Evolutionary conservation across 345 rosid species (phyloP), one percentile per base, ranked within the genome.

Genomic region (Laguncularia racemosa): DNA sequence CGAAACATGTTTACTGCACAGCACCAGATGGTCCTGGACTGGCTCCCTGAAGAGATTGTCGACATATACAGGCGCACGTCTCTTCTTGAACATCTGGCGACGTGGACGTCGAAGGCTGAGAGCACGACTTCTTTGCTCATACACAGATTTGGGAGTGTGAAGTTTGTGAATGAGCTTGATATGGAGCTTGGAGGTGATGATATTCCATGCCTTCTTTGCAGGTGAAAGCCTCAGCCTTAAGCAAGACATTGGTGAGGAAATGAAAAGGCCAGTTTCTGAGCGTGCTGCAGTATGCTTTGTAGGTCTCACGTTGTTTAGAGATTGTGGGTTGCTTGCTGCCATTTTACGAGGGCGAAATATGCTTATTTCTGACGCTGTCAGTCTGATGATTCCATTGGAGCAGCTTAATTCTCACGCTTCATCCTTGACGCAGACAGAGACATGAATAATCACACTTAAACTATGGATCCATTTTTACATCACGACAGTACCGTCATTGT

Each of bases 121-220:
- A 47, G 50, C 16, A 6, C 16, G 50, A 16, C 18, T 14, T 14
- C 18, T 11, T 6, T 33, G 16, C 5, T 44, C 73, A 61, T 75
- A 71, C 59, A 63, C 57, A 13, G 78, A 46, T 63, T 59, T 81
- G 68, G 81, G 64, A 14, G 64, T 62, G 20, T 57, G 71, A 49
- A 79, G 73, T 54, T 74, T 84, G 38, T 26, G 78, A 9, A 33
- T 33, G 14, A 84, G 80, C 46, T 69, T 79, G 58, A 26, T 66
- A 51, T 76, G 75, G 11, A 85, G 57, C 38, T 84, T 86, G 66
- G 76, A 64, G 46, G 91, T 70, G 74, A 90, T 71, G 60, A 75
- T 67, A 71, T 80, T 81, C 95, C 93, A 90, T 59, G 81, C 85
- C 65, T 78, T 81, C 71, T 75, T 81, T 76, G 89, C 77, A 0